A percentile compares a stretch with the other conserved stretches of the same genome.
phyloP scores from a whole-genome alignment of 1,284 basidiomycete genomes.

The Sanghuangporus baumii region DNA sequence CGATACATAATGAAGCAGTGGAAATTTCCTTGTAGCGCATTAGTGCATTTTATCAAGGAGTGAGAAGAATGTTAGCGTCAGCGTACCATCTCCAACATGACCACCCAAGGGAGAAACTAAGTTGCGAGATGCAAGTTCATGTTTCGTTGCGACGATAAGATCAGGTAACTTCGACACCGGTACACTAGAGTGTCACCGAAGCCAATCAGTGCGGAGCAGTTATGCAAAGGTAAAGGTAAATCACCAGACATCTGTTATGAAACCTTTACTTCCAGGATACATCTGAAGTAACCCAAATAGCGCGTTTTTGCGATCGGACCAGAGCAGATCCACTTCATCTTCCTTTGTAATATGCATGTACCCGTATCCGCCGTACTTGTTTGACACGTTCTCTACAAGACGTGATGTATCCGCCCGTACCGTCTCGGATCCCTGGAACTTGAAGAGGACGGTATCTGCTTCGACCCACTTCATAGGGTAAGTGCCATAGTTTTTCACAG shows the following conservation, averaged over 20 bases:
- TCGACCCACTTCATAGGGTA: constrained; percentile 60
- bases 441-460: constrained; percentile 84
- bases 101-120: constrained; percentile 73
- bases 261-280: constrained; percentile 60
- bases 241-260: constrained; percentile 87
- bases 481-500: constrained; percentile 65
- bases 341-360: constrained; percentile 78
- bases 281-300: constrained; percentile 68
- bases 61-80: constrained; percentile 25
- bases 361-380: constrained; percentile 59
- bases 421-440: constrained; percentile 71
- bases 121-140: constrained; percentile 59
- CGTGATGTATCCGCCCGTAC: constrained; percentile 61
- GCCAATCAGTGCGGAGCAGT: constrained; percentile 29
- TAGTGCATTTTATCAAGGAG: constrained; percentile 13
- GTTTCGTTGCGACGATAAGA: constrained; percentile 68
- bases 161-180: constrained; percentile 70
- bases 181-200: constrained; percentile 51
- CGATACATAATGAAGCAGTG: constrained; percentile 66
- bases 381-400: constrained; percentile 53
- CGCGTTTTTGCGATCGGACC: constrained; percentile 86
- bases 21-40: constrained; percentile 43
- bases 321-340: constrained; percentile 74
- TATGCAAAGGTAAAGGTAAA: constrained; percentile 34
- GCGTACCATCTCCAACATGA: constrained; percentile 80